Conservation (phyloP, 106 monocot genomes). For the Allium fistulosum region DNA sequence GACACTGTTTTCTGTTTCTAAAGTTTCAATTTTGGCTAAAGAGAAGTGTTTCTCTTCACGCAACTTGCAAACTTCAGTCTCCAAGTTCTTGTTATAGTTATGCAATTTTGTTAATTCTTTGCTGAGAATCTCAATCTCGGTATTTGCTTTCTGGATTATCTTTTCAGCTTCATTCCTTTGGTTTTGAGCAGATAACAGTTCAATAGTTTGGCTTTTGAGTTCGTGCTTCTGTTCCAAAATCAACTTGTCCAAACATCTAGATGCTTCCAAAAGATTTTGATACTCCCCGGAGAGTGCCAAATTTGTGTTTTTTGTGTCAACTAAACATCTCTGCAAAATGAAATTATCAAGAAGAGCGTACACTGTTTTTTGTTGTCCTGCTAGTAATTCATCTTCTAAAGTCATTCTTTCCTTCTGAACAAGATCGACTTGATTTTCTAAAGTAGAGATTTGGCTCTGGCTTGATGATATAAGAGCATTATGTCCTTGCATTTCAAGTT, state of each 20-base stretch:
- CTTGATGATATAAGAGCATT: slow-evolving; percentile 9
- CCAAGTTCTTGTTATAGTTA: slow-evolving; percentile 10
- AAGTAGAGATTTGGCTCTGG: slow-evolving; percentile 8
- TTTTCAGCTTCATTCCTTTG: slow-evolving; percentile 24
- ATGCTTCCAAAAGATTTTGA: slow-evolving; percentile 22
- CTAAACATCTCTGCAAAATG: slow-evolving; percentile 15
- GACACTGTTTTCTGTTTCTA: slow-evolving; percentile 39
- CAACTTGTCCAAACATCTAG: background rate
- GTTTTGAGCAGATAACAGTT: slow-evolving; percentile 12
- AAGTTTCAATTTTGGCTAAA: slow-evolving; percentile 19
- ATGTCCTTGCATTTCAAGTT: slow-evolving; percentile 10
- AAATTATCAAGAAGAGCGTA: slow-evolving; percentile 4
- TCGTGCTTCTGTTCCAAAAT: background rate
- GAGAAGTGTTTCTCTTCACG: slow-evolving; percentile 33
- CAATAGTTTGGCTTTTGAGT: slow-evolving; percentile 7
- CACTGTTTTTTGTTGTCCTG: slow-evolving; percentile 1
- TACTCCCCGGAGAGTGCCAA: slow-evolving; percentile 25
- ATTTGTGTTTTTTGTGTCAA: slow-evolving; percentile 13
- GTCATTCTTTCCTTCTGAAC: no score
- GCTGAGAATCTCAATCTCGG: slow-evolving; percentile 20
- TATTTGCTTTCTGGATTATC: slow-evolving; percentile 11
- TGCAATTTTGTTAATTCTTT: slow-evolving; percentile 22
- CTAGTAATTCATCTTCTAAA: slow-evolving; percentile 31
- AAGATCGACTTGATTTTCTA: slow-evolving; percentile 8
- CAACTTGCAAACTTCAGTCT: slow-evolving; percentile 27